These are phyloP conservation scores for Rhodotorula sp. DNA, from an alignment of 1,284 basidiomycete species.

Conservation along the genomic window DNA sequence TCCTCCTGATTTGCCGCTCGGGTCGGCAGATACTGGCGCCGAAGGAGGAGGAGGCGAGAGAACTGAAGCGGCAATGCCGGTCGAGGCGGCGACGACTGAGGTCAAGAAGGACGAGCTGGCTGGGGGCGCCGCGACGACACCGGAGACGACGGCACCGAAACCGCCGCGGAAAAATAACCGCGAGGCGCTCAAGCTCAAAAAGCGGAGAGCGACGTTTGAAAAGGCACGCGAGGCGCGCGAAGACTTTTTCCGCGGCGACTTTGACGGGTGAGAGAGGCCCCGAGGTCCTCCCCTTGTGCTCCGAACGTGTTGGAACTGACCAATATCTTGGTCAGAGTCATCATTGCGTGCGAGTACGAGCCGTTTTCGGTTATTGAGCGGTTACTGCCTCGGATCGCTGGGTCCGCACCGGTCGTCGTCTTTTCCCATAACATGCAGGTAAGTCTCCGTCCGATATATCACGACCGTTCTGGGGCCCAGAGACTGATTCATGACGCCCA, in stretches of 20 bases:
- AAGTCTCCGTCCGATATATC: neutral
- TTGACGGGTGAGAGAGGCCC: constrained; percentile 64
- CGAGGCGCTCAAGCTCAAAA: constrained; percentile 65
- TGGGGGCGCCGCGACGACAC: constrained; percentile 43
- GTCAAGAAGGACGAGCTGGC: neutral
- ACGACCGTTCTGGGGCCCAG: no score
- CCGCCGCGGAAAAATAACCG: constrained; percentile 55
- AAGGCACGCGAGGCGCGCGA: constrained; percentile 64
- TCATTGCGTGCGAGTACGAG: constrained; percentile 83
- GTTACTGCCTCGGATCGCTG: constrained; percentile 71
- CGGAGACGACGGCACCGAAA: constrained; percentile 41
- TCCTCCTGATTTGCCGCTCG: constrained; percentile 56
- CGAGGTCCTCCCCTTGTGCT: neutral
- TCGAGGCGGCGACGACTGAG: constrained; percentile 46
- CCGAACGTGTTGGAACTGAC: neutral
- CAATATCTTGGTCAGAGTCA: constrained; percentile 56
- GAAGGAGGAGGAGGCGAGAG: constrained; percentile 37
- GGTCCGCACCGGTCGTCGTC: constrained; percentile 80
- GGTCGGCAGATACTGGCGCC: constrained; percentile 55
- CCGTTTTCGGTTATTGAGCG: constrained; percentile 75
- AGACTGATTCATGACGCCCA: neutral
- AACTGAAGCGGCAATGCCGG: neutral
- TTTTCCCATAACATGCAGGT: constrained; percentile 29
- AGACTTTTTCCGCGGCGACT: constrained; percentile 81
- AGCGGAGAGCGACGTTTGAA: constrained; percentile 65